Evolutionary conservation across 176 grass and related monocot species (phyloP), one percentile per base, ranked within the genome.

Genomic region (Urochloa ruziziensis): DNA sequence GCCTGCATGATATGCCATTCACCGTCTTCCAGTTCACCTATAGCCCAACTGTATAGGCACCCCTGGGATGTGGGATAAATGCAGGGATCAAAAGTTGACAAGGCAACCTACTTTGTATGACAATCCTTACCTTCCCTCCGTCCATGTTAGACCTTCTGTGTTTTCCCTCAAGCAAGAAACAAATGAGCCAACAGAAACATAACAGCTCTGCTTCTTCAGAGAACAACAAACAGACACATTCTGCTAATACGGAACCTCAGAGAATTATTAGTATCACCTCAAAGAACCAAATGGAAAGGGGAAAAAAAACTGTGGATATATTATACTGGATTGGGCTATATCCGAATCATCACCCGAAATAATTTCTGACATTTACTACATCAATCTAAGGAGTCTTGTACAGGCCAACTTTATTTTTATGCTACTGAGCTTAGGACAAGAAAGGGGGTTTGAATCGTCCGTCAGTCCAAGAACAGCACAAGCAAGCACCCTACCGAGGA

Each of bases 371-470:
- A 47, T 27, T 72, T 46, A 46, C 40, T 49, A 29, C 18, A 83
- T 37, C 15, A 48, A 48, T 48, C 1, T 6, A 65, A 19, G 25
- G 11, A 44, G 68, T 46, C 15, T 82, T 59, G 59, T 29, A 27
- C 62, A 29, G 70, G 69, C 33, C 24, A 82, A 82, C 67, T 72
- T 87, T 82, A 77, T n/a, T 52, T 87, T 77, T 62, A 60, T 83
- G 39, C 36, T 48, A 71, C 53, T 43, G 36, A 71, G 24, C 9
- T 78, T 71, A 78, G 18, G 52, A 51, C 71, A 76, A 43, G 18
- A 30, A 23, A 65, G 19, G 17, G 2, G 36, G 49, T 10, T 15
- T 28, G 59, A 64, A 47, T 27, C n/a, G n/a, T n/a, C n/a, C 46
- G 17, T 37, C 57, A 18, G 35, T 29, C 65, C 67, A 67, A 62